These are phyloP conservation scores for Silybum marianum DNA, from an alignment of 129 eudicot genomes.

Conservation along the genomic window DNA sequence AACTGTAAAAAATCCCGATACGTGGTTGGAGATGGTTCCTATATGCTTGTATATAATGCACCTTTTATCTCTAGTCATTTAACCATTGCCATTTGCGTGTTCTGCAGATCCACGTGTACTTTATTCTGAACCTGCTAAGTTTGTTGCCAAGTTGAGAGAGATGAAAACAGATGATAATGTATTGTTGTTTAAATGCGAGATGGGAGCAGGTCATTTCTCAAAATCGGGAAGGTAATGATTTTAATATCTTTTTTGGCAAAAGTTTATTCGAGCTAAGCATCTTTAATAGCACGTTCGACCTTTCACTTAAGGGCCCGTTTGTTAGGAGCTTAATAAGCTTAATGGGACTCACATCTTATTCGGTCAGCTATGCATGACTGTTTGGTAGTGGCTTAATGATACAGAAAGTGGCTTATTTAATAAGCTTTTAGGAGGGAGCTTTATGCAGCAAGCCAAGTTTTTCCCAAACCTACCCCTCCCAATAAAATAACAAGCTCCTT, in stretches of 20 bases:
- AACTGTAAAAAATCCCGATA: not conserved
- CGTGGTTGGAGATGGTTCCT: not conserved
- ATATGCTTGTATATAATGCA: not conserved
- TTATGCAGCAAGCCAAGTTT: too few species aligned
- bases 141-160: constrained; percentile 92
- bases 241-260: not conserved
- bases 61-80: not conserved
- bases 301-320: not conserved
- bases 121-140: constrained; percentile 94
- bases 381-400: too few species aligned
- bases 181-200: constrained; percentile 84
- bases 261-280: not conserved
- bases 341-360: too few species aligned
- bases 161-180: constrained; percentile 76
- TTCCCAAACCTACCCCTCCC: too few species aligned
- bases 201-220: constrained; percentile 97
- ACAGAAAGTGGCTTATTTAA: too few species aligned
- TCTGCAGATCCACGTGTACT: constrained; percentile 86
- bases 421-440: too few species aligned
- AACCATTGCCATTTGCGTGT: constrained; percentile 17
- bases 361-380: too few species aligned
- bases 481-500: too few species aligned
- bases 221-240: constrained; percentile 84
- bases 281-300: not conserved
- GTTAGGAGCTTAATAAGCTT: too few species aligned